These are phyloP conservation scores for Nitzschia sp. DNA, from an alignment of 108 stramenopile species.

Conservation along the genomic window DNA sequence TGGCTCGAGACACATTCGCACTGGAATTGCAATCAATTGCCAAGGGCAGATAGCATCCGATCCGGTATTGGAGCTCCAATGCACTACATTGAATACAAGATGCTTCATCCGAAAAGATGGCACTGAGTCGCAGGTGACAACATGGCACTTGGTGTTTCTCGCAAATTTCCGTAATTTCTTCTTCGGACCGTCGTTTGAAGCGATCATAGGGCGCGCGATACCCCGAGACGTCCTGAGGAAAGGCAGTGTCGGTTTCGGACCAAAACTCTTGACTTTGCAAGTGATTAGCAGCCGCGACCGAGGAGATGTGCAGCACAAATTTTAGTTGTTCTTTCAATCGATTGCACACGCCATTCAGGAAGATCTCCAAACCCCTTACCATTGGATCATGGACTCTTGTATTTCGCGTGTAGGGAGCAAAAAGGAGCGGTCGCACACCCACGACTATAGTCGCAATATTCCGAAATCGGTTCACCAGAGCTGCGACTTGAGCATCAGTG, in stretches of 20 bases:
- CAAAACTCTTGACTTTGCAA: conserved; percentile 6
- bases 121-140: conserved; percentile 25
- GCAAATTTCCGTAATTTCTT: background rate
- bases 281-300: conserved; percentile 34
- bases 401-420: conserved; percentile 6
- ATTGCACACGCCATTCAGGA: conserved; percentile 1
- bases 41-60: conserved; percentile 23
- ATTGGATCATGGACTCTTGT: conserved; percentile 1
- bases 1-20: conserved; percentile 21
- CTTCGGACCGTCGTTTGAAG: conserved; percentile 32
- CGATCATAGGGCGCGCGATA: conserved; percentile 27
- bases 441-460: conserved; percentile 12
- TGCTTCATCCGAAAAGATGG: conserved; percentile 32
- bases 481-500: background rate
- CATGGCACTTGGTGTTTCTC: background rate
- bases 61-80: conserved; percentile 18
- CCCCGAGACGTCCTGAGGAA: background rate
- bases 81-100: conserved; percentile 36
- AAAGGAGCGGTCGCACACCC: conserved; percentile 22
- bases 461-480: background rate
- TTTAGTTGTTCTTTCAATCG: background rate
- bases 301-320: conserved; percentile 25
- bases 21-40: conserved; percentile 35
- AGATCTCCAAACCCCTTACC: conserved; percentile 14
- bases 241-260: conserved; percentile 11